Conservation (phyloP, 345 rosid genomes). For the Anastatica hierochuntica region DNA sequence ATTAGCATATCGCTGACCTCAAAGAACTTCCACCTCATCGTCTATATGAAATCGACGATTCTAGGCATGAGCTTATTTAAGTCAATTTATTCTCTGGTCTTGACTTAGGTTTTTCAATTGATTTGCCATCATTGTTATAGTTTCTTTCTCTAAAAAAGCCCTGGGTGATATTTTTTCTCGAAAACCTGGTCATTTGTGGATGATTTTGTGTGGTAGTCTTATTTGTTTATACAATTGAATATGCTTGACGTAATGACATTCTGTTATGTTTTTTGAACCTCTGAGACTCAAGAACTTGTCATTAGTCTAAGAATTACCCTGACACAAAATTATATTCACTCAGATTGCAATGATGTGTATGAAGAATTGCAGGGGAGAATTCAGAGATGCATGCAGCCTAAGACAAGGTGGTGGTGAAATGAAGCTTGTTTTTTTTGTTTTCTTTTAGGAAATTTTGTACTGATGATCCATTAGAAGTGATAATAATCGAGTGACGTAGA, state of each 20-base stretch:
- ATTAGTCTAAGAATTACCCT: slow-evolving; percentile 27
- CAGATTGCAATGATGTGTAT: slow-evolving; percentile 99
- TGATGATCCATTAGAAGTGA: slow-evolving; percentile 7
- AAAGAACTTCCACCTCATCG: slow-evolving; percentile 95
- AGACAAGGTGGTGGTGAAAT: slow-evolving; percentile 47
- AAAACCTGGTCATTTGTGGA: background rate
- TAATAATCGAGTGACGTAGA: too few species aligned
- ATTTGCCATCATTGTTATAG: background rate
- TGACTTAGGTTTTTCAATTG: slow-evolving; percentile 17
- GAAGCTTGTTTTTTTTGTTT: slow-evolving; percentile 21
- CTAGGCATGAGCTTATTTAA: too few species aligned
- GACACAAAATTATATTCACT: slow-evolving; percentile 49
- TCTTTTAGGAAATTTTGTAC: slow-evolving; percentile 19
- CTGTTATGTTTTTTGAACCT: slow-evolving; percentile 6
- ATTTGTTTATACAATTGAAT: background rate
- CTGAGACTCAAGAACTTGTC: background rate
- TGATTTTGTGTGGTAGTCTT: slow-evolving; percentile 1
- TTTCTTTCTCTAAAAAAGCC: background rate
- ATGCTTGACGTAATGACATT: slow-evolving; percentile 10
- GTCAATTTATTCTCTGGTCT: slow-evolving; percentile 29
- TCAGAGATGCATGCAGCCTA: slow-evolving; percentile 45
- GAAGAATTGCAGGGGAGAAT: slow-evolving; percentile 54
- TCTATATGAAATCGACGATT: slow-evolving; percentile 85
- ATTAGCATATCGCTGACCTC: slow-evolving; percentile 75
- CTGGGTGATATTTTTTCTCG: background rate